Base-by-base conservation (phyloP, 2,329 filamentous ascomycete genomes). In the Neocatenulostroma microsporum region DNA sequence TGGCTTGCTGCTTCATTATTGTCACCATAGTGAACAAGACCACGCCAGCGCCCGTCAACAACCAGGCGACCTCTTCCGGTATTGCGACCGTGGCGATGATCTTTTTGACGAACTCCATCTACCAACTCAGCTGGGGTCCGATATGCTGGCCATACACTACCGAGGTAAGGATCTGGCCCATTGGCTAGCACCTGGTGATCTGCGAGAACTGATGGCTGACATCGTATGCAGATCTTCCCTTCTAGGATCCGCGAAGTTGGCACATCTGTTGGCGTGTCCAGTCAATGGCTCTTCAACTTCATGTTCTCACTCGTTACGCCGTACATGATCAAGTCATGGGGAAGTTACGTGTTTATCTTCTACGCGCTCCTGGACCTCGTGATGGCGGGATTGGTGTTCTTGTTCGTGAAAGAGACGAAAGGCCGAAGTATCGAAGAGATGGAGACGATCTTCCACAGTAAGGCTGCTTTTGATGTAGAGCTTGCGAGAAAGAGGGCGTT, bases 71-170 rank as follows among this genome's bases (percentile, higher is more conserved):
- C 5, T 43, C 47, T 13, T 48, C 66, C 2, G 69, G 67, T 0
- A 70, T 73, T 20, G 66, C 66, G 2, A 76, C 71, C 0, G 62
- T 77, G 0, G 65, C 68, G 0, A 57, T 77, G 21, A 74, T 76
- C 31, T 76, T 75, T 49, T 54, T 76, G 8, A 69, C 69, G 33
- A 70, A 74, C 23, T 64, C 73, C 47, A 64, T 62, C 3, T 75
- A 72, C 47, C 69, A 70, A 21, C 66, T 70, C 25, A 68, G 62
- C 0, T 74, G 69, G 70, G 70, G 71, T 1, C 70, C 69, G 2
- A 60, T 73, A 3, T 64, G 68, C 12, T 74, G 70, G 69, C 60
- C 71, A 1, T 74, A 72, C 47, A 61, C 67, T 42, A 62, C 63
- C 1, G 50, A 53, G 45, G 48, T 49, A 13, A 30, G 43, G n/a